Evolutionary conservation across 208 protist genomes (phyloP).

Genomic region (Crithidia bombi): DNA sequence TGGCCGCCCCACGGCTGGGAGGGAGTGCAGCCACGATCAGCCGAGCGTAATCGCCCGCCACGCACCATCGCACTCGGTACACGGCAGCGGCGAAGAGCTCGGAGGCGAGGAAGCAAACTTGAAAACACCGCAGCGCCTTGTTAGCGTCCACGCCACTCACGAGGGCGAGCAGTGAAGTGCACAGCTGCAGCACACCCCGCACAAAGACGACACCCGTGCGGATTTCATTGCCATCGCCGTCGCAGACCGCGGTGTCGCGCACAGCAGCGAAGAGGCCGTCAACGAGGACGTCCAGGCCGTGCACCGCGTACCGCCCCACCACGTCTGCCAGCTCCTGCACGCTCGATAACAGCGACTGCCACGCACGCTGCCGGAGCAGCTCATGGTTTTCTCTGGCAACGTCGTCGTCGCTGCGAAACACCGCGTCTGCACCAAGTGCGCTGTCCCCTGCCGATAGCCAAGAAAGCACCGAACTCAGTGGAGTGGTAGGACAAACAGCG

Average conservation of each 20-base stretch:
- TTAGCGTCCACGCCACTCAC: constrained; percentile 57
- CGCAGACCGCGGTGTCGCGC: background rate
- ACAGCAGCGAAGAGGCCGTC: constrained; percentile 12
- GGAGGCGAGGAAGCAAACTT: constrained; percentile 27
- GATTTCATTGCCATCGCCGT: background rate
- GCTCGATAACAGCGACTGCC: constrained; percentile 39
- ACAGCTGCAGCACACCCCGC: constrained; percentile 37
- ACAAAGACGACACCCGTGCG: constrained; percentile 13
- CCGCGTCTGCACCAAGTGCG: background rate
- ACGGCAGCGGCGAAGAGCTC: constrained; percentile 18
- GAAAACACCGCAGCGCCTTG: constrained; percentile 41
- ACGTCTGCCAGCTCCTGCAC: constrained; percentile 41
- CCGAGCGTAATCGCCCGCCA: constrained; percentile 23
- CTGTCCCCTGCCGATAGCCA: constrained; percentile 21
- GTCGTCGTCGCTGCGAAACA: background rate
- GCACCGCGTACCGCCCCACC: constrained; percentile 14
- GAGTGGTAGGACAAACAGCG: background rate
- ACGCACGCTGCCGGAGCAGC: constrained; percentile 37
- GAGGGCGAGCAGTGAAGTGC: constrained; percentile 46
- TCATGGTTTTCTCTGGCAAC: constrained; percentile 13
- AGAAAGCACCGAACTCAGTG: background rate
- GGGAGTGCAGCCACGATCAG: constrained; percentile 21
- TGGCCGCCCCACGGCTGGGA: constrained; percentile 15
- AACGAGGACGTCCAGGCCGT: constrained; percentile 34
- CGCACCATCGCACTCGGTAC: constrained; percentile 14